phyloP scores from a whole-genome alignment of 495 filamentous ascomycete genomes.

The Endocarpon pusillum region DNA sequence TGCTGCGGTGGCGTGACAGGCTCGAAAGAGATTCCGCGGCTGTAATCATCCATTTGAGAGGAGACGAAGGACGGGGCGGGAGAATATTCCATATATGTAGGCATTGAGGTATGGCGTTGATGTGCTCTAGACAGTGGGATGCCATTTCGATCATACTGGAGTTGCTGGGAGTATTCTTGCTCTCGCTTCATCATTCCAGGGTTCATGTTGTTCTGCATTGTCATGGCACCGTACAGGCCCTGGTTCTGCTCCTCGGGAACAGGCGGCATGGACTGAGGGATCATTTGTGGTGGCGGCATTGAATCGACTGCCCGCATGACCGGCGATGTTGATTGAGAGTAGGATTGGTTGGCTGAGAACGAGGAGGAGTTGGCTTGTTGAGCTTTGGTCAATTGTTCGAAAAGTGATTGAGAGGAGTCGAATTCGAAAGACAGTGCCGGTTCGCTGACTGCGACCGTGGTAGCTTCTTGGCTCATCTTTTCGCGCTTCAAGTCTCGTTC shows the following conservation, averaged over 20 bases:
- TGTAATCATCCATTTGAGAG: slow-evolving; percentile 93
- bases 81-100: slow-evolving; percentile 93
- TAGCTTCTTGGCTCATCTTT: slow-evolving; percentile 98
- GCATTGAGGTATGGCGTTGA: slow-evolving; percentile 92
- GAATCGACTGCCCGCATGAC: slow-evolving; percentile 80
- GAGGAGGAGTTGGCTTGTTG: slow-evolving; percentile 96
- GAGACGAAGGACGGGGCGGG: slow-evolving; percentile 95
- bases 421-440: slow-evolving; percentile 96
- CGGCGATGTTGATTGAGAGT: slow-evolving; percentile 67
- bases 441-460: slow-evolving; percentile 88
- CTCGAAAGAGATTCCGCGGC: slow-evolving; percentile 90
- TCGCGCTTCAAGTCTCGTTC: slow-evolving; percentile 96
- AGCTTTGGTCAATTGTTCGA: slow-evolving; percentile 98
- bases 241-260: slow-evolving; percentile 64
- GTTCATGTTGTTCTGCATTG: slow-evolving; percentile 39
- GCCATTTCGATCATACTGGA: slow-evolving; percentile 84
- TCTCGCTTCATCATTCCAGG: slow-evolving; percentile 68
- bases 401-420: slow-evolving; percentile 95
- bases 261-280: slow-evolving; percentile 55
- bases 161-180: slow-evolving; percentile 50
- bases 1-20: slow-evolving; percentile 92
- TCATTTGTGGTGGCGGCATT: slow-evolving; percentile 66
- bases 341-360: slow-evolving; percentile 76
- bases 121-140: slow-evolving; percentile 66
- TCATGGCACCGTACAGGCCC: slow-evolving; percentile 52